Percentiles rank a stretch among this genome's conserved stretches.
These are phyloP conservation scores for Escovopsis sp. DNA, from an alignment of 2,329 filamentous ascomycete genomes.

Conservation along the genomic window DNA sequence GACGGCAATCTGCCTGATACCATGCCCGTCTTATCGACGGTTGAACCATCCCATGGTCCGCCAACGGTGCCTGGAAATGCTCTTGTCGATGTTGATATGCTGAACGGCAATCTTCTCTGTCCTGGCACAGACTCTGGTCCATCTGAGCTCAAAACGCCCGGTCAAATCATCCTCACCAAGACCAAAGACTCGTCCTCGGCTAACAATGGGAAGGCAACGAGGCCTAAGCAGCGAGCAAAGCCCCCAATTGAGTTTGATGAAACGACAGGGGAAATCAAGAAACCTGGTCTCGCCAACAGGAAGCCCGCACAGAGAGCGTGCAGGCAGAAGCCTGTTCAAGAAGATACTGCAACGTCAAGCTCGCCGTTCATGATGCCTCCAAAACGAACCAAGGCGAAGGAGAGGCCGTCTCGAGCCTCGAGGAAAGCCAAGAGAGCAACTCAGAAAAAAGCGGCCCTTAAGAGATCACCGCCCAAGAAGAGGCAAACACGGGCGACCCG, in stretches of 20 bases:
- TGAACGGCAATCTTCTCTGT: no score
- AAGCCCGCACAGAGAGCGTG: neutral
- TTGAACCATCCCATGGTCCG: slow-evolving; percentile 8
- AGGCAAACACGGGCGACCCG: slow-evolving; percentile 1
- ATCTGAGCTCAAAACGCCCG: neutral
- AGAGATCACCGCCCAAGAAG: slow-evolving; percentile 4
- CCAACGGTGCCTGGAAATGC: slow-evolving; percentile 14
- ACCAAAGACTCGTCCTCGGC: neutral
- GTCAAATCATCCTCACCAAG: neutral
- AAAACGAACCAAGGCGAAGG: neutral
- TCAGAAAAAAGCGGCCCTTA: neutral
- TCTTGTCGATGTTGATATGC: slow-evolving; percentile 4
- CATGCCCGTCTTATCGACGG: neutral
- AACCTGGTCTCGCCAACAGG: slow-evolving; percentile 3
- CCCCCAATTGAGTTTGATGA: slow-evolving; percentile 19
- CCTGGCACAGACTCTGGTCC: neutral
- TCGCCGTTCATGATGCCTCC: slow-evolving; percentile 6
- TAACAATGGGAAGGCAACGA: slow-evolving; percentile 6
- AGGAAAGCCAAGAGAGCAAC: neutral
- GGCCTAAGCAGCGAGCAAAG: slow-evolving; percentile 20
- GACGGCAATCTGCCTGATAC: slow-evolving; percentile 1
- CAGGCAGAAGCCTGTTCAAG: slow-evolving; percentile 7
- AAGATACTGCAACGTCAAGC: slow-evolving; percentile 6
- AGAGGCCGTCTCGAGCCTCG: neutral
- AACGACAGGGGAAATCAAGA: slow-evolving; percentile 14